These are phyloP conservation scores for Pyrus hybrid DNA, from an alignment of 331 rosid genomes.

Conservation along the genomic window DNA sequence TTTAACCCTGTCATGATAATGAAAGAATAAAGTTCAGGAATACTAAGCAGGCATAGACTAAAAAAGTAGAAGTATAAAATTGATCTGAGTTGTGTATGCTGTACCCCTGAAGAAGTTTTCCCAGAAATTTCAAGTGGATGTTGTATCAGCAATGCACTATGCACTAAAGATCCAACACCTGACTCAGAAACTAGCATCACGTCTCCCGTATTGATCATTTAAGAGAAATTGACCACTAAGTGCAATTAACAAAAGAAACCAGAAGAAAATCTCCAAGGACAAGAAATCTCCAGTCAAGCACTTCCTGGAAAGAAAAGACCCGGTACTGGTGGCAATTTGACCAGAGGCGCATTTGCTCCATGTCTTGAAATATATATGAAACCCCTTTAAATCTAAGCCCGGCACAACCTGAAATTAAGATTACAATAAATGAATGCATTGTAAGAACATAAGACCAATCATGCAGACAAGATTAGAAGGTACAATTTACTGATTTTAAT, in stretches of 20 bases:
- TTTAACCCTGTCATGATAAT: conserved; percentile 49
- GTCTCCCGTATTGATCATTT: conserved; percentile 67
- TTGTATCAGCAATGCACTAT: conserved; percentile 73
- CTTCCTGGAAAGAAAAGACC: conserved; percentile 90
- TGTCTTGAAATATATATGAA: conserved; percentile 44
- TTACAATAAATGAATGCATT: not conserved
- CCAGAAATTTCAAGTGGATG: conserved; percentile 46
- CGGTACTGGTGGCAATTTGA: conserved; percentile 75
- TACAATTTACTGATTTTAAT: not conserved
- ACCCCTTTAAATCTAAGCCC: conserved; percentile 41
- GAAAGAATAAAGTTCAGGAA: not conserved
- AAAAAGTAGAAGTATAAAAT: not conserved
- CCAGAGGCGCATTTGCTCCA: conserved; percentile 68
- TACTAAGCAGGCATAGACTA: not conserved
- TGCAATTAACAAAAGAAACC: conserved; percentile 94
- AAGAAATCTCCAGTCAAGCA: conserved; percentile 93
- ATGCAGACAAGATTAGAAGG: not conserved
- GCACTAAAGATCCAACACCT: conserved; percentile 85
- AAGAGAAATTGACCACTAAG: conserved; percentile 66
- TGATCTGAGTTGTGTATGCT: not conserved
- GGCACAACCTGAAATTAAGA: conserved; percentile 34
- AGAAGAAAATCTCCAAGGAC: conserved; percentile 82
- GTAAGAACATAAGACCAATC: not conserved
- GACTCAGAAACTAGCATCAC: conserved; percentile 78
- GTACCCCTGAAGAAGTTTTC: conserved; percentile 59